phyloP scores from a whole-genome alignment of 1,284 basidiomycete species.

The Melampsora abietis-canadensis region DNA sequence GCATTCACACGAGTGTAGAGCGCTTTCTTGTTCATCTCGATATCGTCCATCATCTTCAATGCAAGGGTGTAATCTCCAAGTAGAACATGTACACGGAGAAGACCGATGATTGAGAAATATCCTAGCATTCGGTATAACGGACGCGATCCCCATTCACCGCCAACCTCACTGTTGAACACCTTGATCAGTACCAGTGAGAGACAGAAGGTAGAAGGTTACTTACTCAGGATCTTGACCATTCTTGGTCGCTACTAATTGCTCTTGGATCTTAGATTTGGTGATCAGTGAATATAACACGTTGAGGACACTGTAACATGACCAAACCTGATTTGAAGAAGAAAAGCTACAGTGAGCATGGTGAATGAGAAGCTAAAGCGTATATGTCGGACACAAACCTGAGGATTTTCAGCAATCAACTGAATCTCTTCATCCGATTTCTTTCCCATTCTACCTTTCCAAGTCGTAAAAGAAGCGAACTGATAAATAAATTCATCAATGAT shows the following conservation, averaged over 20 bases:
- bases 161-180: slow-evolving; percentile 64
- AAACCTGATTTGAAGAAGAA: slow-evolving; percentile 61
- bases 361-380: slow-evolving; percentile 9
- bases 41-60: slow-evolving; percentile 89
- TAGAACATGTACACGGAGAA: slow-evolving; percentile 89
- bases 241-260: slow-evolving; percentile 79
- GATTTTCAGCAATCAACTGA: slow-evolving; percentile 58
- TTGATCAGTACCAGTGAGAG: slow-evolving; percentile 5
- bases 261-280: slow-evolving; percentile 92
- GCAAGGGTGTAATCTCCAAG: slow-evolving; percentile 93
- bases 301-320: slow-evolving; percentile 95
- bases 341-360: neutral
- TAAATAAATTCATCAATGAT: slow-evolving; percentile 99
- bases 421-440: slow-evolving; percentile 70
- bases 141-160: slow-evolving; percentile 83
- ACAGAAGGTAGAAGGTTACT: slow-evolving; percentile 50
- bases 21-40: slow-evolving; percentile 82
- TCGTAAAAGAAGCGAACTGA: slow-evolving; percentile 93
- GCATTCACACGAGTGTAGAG: slow-evolving; percentile 87
- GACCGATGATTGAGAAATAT: slow-evolving; percentile 92
- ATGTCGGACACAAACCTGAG: slow-evolving; percentile 30
- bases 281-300: slow-evolving; percentile 97
- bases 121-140: slow-evolving; percentile 94
- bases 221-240: slow-evolving; percentile 72
- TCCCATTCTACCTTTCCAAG: slow-evolving; percentile 80